phyloP scores from a whole-genome alignment of 257 asterid genomes.

The Handroanthus guayacan region DNA sequence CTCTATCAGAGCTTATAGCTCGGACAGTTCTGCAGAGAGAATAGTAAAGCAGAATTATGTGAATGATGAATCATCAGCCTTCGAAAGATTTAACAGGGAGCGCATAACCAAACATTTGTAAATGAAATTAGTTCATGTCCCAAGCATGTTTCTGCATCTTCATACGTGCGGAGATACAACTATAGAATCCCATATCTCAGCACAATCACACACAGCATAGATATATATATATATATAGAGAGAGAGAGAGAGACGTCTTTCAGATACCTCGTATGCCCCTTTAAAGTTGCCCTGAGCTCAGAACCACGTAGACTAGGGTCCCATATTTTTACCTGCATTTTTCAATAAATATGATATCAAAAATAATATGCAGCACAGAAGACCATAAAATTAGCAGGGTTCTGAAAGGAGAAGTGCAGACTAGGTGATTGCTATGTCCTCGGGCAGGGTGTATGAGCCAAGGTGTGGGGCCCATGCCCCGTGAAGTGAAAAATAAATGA shows the following conservation, averaged over 20 bases:
- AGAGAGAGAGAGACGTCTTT: constrained; percentile 21
- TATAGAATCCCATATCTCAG: constrained; percentile 3
- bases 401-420: not conserved
- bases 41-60: constrained; percentile 28
- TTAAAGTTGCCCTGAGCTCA: constrained; percentile 88
- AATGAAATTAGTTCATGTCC: not conserved
- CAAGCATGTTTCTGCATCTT: constrained; percentile 25
- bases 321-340: constrained; percentile 89
- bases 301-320: constrained; percentile 96
- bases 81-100: constrained; percentile 29
- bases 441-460: not conserved
- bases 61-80: constrained; percentile 19
- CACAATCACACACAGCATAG: constrained; percentile 1
- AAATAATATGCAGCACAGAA: not conserved
- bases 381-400: constrained; percentile 2
- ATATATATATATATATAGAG: constrained; percentile 8
- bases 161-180: constrained; percentile 32
- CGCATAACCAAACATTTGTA: constrained; percentile 2
- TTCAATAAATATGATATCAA: constrained; percentile 1
- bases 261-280: constrained; percentile 84
- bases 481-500: not conserved
- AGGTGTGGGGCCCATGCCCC: not conserved
- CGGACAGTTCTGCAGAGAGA: constrained; percentile 74
- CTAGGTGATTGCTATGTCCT: constrained; percentile 1
- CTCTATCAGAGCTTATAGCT: constrained; percentile 93